A percentile compares a stretch with the other conserved stretches of the same genome.
phyloP scores from a whole-genome alignment of 169 alveolate species.

The Eimeria maxima region DNA sequence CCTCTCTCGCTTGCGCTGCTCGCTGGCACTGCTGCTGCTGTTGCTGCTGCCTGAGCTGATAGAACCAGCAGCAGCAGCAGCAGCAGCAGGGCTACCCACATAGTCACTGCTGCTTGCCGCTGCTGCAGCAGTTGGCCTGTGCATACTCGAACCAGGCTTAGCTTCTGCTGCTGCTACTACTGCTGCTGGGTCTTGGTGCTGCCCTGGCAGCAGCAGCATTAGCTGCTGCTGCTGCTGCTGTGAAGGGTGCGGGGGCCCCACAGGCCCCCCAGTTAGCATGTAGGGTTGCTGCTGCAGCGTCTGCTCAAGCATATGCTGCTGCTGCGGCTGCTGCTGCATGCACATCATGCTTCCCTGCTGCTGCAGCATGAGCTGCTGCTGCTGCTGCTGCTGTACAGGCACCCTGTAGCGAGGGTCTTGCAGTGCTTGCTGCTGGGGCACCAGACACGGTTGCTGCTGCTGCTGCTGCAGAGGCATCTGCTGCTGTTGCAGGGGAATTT shows the following conservation, averaged over 20 bases:
- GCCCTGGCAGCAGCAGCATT: neutral
- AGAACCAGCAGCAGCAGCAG: conserved; percentile 45
- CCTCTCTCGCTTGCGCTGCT: conserved; percentile 27
- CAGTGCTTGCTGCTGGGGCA: conserved; percentile 11
- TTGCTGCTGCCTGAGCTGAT: too few relatives aligned
- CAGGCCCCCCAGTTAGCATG: neutral
- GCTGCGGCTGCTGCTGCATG: too few relatives aligned
- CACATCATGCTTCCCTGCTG: too few relatives aligned
- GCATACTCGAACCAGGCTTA: neutral
- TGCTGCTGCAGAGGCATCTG: conserved; percentile 13
- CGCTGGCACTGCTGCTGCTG: conserved; percentile 51
- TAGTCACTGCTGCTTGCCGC: neutral
- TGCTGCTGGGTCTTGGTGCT: too few relatives aligned
- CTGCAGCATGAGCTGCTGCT: too few relatives aligned
- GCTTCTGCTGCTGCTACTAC: neutral
- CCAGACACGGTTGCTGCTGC: neutral
- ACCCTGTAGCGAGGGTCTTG: neutral
- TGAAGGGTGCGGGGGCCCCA: neutral
- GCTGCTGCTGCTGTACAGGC: conserved; percentile 16
- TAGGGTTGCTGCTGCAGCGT: conserved; percentile 49
- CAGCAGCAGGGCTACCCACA: conserved; percentile 6
- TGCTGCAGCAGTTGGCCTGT: neutral
- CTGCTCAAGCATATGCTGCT: conserved; percentile 29
- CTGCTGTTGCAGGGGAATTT: too few relatives aligned
- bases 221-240: conserved; percentile 62